Percentiles rank a stretch among this genome's conserved stretches.
These are phyloP conservation scores for Pythium sp. DNA, from an alignment of 352 stramenopile genomes.

Conservation along the genomic window DNA sequence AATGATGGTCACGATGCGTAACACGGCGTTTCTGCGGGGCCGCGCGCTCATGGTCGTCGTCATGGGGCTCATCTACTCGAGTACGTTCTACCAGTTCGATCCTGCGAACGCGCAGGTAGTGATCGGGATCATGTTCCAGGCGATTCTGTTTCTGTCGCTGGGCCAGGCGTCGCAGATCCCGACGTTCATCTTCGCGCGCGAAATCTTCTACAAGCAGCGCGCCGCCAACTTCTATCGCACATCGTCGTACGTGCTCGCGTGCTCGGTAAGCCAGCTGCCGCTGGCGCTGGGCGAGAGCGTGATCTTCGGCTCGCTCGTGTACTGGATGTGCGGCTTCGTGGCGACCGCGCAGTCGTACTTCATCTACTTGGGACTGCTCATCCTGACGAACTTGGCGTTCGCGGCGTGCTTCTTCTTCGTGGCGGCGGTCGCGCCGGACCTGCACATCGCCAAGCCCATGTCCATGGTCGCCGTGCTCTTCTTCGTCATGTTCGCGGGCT, in stretches of 20 bases:
- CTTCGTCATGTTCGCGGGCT: background rate
- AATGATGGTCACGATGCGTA: constrained; percentile 48
- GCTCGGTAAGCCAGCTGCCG: constrained; percentile 6
- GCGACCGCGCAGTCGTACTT: background rate
- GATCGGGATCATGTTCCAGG: background rate
- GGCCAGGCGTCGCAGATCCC: constrained; percentile 6
- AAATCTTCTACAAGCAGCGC: constrained; percentile 12
- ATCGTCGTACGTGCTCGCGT: constrained; percentile 3
- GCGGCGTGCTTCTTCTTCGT: constrained; percentile 7
- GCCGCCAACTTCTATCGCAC: constrained; percentile 4
- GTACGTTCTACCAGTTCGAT: constrained; percentile 37
- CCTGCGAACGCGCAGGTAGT: background rate
- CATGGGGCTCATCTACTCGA: constrained; percentile 43
- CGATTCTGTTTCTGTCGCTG: background rate
- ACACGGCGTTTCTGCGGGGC: constrained; percentile 32
- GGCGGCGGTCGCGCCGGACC: background rate
- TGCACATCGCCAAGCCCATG: background rate
- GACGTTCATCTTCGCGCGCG: constrained; percentile 5
- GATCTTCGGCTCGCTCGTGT: constrained; percentile 76
- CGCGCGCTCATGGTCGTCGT: constrained; percentile 35
- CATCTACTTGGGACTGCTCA: background rate
- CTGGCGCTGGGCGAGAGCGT: background rate
- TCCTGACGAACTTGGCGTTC: constrained; percentile 7
- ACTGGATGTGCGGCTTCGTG: constrained; percentile 79
- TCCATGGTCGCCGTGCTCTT: background rate